phyloP scores from a whole-genome alignment of 108 stramenopile genomes.

The Pseudonitzschia pungens region DNA sequence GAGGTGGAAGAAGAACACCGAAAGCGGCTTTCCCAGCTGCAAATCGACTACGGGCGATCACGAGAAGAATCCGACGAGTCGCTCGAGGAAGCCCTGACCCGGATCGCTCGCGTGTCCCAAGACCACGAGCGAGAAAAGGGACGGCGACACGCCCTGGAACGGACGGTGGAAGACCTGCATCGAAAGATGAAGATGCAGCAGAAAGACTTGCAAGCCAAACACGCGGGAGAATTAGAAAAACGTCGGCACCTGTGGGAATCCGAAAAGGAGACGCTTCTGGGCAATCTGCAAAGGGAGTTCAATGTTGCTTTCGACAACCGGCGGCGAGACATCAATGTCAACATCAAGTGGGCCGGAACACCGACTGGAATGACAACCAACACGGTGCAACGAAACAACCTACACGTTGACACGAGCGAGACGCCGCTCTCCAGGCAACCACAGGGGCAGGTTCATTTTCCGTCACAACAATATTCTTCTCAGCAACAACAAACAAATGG shows the following conservation, averaged over 20 bases:
- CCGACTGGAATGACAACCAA: neutral
- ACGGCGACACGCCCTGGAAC: conserved; percentile 22
- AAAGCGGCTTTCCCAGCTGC: conserved; percentile 29
- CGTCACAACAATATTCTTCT: neutral
- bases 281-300: conserved; percentile 41
- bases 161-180: conserved; percentile 22
- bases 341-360: neutral
- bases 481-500: conserved; percentile 10
- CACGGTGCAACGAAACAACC: neutral
- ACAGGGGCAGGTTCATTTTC: conserved; percentile 2
- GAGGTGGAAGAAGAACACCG: conserved; percentile 32
- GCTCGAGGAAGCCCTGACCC: conserved; percentile 23
- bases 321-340: neutral
- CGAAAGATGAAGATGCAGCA: conserved; percentile 24
- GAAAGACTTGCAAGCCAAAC: conserved; percentile 7
- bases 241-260: conserved; percentile 29
- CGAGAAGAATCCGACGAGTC: conserved; percentile 33
- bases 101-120: conserved; percentile 23
- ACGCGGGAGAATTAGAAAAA: conserved; percentile 25
- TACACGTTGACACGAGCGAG: neutral
- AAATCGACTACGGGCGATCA: conserved; percentile 27
- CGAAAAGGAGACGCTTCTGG: conserved; percentile 31
- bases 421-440: neutral
- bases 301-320: conserved; percentile 36
- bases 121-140: conserved; percentile 27